Conservation (phyloP, 208 protist species). For the Lotmaria passim region DNA sequence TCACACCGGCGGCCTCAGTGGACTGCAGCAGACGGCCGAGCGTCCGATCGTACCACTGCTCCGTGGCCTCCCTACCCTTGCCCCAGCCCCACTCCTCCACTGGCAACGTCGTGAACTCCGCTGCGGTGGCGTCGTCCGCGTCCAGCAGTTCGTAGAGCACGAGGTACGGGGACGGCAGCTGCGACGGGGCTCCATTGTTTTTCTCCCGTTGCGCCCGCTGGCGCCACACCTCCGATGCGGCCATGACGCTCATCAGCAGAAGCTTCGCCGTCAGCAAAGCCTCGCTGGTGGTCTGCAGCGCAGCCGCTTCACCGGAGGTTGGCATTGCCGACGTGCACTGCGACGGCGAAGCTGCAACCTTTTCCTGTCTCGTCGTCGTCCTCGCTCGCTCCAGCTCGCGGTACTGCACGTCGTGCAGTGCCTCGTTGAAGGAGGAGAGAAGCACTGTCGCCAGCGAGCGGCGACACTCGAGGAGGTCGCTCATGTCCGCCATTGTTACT, state of each 20-base stretch:
- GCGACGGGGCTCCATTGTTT: background rate
- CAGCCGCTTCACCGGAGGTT: constrained; percentile 3
- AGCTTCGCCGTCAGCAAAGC: constrained; percentile 54
- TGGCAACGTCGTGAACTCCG: constrained; percentile 10
- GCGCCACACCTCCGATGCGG: constrained; percentile 43
- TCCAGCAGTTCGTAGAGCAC: constrained; percentile 20
- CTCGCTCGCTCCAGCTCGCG: constrained; percentile 40
- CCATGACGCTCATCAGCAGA: constrained; percentile 52
- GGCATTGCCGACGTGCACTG: no score
- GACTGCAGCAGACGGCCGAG: constrained; percentile 28
- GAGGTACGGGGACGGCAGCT: background rate
- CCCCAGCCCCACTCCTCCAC: constrained; percentile 52
- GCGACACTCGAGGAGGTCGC: constrained; percentile 20
- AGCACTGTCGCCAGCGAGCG: constrained; percentile 43
- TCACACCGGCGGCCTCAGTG: constrained; percentile 2
- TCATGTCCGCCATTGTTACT: background rate
- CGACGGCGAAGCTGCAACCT: background rate
- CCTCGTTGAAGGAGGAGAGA: constrained; percentile 62
- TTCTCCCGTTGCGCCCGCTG: background rate
- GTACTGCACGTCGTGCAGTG: constrained; percentile 60
- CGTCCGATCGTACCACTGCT: constrained; percentile 54
- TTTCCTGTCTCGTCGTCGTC: background rate
- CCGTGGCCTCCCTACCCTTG: constrained; percentile 28
- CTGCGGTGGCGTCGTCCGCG: constrained; percentile 1
- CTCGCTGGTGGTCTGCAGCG: constrained; percentile 15